Conservation (phyloP, 2,329 filamentous ascomycete genomes). For the Cladosporium sp. region DNA sequence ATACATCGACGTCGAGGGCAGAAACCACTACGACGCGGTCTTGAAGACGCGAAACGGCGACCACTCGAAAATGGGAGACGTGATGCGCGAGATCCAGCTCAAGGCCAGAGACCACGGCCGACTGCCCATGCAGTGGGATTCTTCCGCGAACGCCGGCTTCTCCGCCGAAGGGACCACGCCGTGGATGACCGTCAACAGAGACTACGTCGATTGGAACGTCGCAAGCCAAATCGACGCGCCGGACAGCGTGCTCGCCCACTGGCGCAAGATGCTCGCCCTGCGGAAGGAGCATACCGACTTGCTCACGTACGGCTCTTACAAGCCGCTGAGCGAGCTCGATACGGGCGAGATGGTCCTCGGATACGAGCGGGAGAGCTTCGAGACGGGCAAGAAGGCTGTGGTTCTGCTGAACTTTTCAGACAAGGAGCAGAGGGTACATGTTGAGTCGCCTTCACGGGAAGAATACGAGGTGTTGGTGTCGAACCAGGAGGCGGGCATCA, state of each 20-base stretch:
- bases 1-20: slow-evolving; percentile 52
- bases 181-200: slow-evolving; percentile 69
- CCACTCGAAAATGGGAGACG: slow-evolving; percentile 23
- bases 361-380: slow-evolving; percentile 36
- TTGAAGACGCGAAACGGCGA: slow-evolving; percentile 40
- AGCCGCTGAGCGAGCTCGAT: slow-evolving; percentile 21
- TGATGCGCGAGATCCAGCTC: slow-evolving; percentile 43
- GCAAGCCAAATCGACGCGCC: slow-evolving; percentile 51
- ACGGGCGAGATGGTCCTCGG: slow-evolving; percentile 27
- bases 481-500: slow-evolving; percentile 23
- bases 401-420: slow-evolving; percentile 44
- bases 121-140: slow-evolving; percentile 69
- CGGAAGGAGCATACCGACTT: slow-evolving; percentile 28
- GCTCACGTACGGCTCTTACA: slow-evolving; percentile 29
- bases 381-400: slow-evolving; percentile 35
- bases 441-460: slow-evolving; percentile 13
- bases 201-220: slow-evolving; percentile 61
- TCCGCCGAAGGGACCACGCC: slow-evolving; percentile 54
- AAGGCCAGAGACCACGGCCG: slow-evolving; percentile 67
- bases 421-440: slow-evolving; percentile 30
- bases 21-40: slow-evolving; percentile 53
- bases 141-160: slow-evolving; percentile 60
- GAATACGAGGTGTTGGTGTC: slow-evolving; percentile 23
- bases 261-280: slow-evolving; percentile 42
- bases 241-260: slow-evolving; percentile 59